Evolutionary conservation across 352 stramenopile species (phyloP).

Genomic region (Globisporangium uncinulatum): DNA sequence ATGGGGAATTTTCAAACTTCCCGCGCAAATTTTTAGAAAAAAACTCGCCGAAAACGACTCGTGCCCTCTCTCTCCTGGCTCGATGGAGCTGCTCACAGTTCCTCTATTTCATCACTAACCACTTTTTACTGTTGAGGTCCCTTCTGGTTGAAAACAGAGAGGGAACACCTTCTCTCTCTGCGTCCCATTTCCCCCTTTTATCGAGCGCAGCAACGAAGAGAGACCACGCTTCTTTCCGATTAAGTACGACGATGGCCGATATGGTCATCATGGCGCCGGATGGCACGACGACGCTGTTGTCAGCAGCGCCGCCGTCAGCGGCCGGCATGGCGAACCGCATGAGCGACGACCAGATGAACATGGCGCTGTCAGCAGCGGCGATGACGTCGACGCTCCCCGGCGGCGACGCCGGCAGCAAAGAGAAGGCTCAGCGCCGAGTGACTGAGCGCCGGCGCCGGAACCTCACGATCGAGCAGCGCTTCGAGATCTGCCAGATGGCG

Average conservation of each 20-base stretch:
- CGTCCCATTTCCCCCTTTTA: conserved; percentile 2
- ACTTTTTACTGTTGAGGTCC: too few species aligned
- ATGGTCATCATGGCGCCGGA: neutral
- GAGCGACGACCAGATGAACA: too few species aligned
- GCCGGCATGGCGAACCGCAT: neutral
- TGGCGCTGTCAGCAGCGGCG: too few species aligned
- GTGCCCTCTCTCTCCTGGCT: too few species aligned
- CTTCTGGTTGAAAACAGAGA: neutral
- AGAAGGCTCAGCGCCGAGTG: neutral
- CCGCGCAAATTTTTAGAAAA: too few species aligned
- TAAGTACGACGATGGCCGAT: neutral
- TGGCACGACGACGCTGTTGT: too few species aligned
- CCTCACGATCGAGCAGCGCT: conserved; percentile 81
- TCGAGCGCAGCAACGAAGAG: neutral
- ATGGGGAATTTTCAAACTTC: too few species aligned
- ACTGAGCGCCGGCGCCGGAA: conserved; percentile 22
- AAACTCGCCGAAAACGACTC: too few species aligned
- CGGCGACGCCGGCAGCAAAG: neutral
- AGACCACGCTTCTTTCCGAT: neutral
- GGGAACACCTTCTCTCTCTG: neutral
- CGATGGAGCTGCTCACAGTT: too few species aligned
- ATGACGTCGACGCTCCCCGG: neutral
- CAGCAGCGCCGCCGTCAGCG: neutral
- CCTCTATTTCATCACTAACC: too few species aligned
- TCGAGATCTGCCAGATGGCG: conserved; percentile 67